Conservation (phyloP, 1,284 basidiomycete genomes). For the Boletus putidus region DNA sequence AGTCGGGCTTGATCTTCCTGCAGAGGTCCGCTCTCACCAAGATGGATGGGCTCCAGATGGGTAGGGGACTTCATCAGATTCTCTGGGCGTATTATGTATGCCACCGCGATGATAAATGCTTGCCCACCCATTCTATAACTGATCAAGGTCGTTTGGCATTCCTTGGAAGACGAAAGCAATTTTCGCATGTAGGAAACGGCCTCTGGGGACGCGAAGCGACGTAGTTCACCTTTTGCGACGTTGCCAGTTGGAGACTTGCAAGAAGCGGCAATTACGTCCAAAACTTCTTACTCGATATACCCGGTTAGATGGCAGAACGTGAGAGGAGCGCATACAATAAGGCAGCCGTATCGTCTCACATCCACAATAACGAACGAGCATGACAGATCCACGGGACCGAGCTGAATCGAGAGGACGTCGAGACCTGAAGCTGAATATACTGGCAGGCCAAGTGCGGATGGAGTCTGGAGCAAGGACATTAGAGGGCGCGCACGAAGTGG, state of each 20-base stretch:
- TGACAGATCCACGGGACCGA: conserved; percentile 91
- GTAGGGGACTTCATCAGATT: conserved; percentile 68
- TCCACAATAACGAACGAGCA: conserved; percentile 91
- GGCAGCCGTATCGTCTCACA: conserved; percentile 73
- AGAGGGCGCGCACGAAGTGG: conserved; percentile 12
- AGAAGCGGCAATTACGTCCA: conserved; percentile 89
- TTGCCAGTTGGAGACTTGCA: conserved; percentile 75
- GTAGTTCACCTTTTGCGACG: conserved; percentile 61
- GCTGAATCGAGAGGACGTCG: conserved; percentile 78
- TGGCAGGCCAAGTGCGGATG: conserved; percentile 42
- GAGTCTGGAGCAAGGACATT: conserved; percentile 12
- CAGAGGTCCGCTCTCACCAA: neutral
- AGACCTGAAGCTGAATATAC: conserved; percentile 89
- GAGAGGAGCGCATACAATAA: conserved; percentile 87
- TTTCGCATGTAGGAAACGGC: conserved; percentile 72
- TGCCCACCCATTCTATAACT: conserved; percentile 86
- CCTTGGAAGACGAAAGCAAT: conserved; percentile 69
- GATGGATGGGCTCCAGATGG: conserved; percentile 40
- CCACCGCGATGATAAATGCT: conserved; percentile 80
- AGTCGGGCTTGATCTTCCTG: neutral
- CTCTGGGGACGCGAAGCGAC: conserved; percentile 67
- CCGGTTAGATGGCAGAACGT: conserved; percentile 81
- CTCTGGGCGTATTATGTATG: conserved; percentile 48
- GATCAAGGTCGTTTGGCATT: conserved; percentile 84
- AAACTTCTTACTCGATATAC: conserved; percentile 73